phyloP scores from a whole-genome alignment of 306 rosid species.

The Lathyrus tuberosus region DNA sequence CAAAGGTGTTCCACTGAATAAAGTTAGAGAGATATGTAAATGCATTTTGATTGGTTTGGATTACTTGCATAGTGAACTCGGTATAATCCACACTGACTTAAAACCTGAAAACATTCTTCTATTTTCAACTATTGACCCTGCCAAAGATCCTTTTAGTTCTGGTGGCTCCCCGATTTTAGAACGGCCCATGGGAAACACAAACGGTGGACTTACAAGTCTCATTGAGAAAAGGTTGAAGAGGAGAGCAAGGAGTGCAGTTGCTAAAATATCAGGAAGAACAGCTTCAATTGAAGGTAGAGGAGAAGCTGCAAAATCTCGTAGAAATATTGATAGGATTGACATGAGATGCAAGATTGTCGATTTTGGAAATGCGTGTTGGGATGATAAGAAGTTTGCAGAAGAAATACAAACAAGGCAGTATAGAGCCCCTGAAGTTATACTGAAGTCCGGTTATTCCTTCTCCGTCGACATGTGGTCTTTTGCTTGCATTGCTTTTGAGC shows the following conservation, averaged over 20 bases:
- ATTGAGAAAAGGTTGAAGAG: constrained; percentile 83
- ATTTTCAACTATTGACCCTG: constrained; percentile 70
- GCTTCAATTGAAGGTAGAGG: constrained; percentile 70
- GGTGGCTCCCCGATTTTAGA: constrained; percentile 69
- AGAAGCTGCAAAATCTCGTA: constrained; percentile 54
- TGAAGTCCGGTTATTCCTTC: constrained; percentile 81
- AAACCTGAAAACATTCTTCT: constrained; percentile 96
- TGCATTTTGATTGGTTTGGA: constrained; percentile 81
- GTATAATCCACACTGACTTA: constrained; percentile 87
- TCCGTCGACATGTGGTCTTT: constrained; percentile 95
- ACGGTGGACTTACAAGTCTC: constrained; percentile 66
- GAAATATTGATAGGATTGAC: constrained; percentile 70
- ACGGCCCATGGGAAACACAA: constrained; percentile 75
- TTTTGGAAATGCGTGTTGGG: constrained; percentile 96
- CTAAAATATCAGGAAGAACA: constrained; percentile 79
- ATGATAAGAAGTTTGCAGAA: constrained; percentile 65
- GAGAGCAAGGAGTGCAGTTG: constrained; percentile 90
- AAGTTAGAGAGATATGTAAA: constrained; percentile 87
- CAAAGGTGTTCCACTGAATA: constrained; percentile 71
- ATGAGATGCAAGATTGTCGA: constrained; percentile 92
- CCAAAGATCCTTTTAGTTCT: constrained; percentile 83
- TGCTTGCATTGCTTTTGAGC: constrained; percentile 92
- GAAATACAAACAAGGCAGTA: constrained; percentile 97
- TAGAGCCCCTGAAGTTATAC: constrained; percentile 93
- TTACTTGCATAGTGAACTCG: constrained; percentile 87